Conservation (phyloP, 2,329 filamentous ascomycete species). For the Calonectria pseudoreteaudii region DNA sequence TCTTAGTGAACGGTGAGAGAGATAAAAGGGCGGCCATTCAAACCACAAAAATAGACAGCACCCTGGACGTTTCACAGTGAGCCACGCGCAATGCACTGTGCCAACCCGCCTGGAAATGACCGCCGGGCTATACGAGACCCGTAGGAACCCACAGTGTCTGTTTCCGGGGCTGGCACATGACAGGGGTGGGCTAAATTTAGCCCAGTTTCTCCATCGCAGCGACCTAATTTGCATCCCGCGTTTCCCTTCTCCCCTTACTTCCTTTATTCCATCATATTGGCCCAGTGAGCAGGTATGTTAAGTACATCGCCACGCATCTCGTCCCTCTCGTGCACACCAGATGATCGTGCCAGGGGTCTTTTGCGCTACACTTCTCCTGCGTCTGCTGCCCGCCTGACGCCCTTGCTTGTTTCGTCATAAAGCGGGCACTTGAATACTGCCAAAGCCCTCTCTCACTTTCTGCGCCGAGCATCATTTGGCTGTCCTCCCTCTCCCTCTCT, state of each 20-base stretch:
- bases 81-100: constrained; percentile 29
- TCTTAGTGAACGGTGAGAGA: constrained; percentile 13
- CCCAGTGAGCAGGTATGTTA: constrained; percentile 10
- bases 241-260: constrained; percentile 22
- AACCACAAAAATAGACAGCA: constrained; percentile 17
- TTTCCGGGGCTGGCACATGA: constrained; percentile 26
- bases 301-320: constrained; percentile 8
- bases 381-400: constrained; percentile 6
- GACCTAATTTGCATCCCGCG: constrained; percentile 42
- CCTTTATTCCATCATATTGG: constrained; percentile 1
- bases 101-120: neutral
- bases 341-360: neutral
- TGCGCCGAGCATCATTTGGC: neutral
- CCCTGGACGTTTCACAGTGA: constrained; percentile 20
- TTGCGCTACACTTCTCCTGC: neutral
- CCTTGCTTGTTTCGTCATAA: constrained; percentile 5
- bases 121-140: neutral
- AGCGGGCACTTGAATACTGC: constrained; percentile 17
- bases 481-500: neutral
- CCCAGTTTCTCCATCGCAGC: constrained; percentile 37
- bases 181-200: constrained; percentile 43
- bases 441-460: neutral
- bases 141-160: constrained; percentile 29
- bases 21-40: neutral
- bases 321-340: neutral